phyloP scores from a whole-genome alignment of 2,329 filamentous ascomycete species.

The Cordyceps cicadae region DNA sequence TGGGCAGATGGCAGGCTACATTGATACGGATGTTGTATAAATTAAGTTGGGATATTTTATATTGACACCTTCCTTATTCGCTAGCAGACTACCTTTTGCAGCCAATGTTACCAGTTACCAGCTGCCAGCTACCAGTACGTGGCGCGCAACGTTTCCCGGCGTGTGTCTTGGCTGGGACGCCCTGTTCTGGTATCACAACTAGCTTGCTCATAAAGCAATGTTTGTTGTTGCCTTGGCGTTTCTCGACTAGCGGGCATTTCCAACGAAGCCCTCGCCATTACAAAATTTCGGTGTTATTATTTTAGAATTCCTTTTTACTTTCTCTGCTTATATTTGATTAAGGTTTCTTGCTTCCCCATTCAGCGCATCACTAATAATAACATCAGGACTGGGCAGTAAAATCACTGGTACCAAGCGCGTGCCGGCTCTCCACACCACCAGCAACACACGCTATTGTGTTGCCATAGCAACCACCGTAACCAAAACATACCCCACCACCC shows the following conservation, averaged over 20 bases:
- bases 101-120: too few species aligned
- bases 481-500: neutral
- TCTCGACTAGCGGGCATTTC: neutral
- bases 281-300: neutral
- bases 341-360: neutral
- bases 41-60: too few species aligned
- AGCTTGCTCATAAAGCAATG: neutral
- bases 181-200: neutral
- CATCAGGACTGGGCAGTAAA: too few species aligned
- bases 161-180: too few species aligned
- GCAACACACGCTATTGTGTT: neutral
- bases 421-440: neutral
- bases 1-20: too few species aligned
- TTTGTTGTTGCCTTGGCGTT: neutral
- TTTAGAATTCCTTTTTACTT: neutral
- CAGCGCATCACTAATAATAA: too few species aligned
- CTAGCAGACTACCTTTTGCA: too few species aligned
- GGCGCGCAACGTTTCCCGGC: too few species aligned
- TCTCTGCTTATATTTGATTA: neutral
- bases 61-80: too few species aligned
- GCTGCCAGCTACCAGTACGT: too few species aligned
- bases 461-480: constrained; percentile 5
- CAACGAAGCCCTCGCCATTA: neutral
- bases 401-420: too few species aligned
- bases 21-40: too few species aligned